phyloP scores from a whole-genome alignment of 2,329 filamentous ascomycete species.

The Verticillium dahliae region DNA sequence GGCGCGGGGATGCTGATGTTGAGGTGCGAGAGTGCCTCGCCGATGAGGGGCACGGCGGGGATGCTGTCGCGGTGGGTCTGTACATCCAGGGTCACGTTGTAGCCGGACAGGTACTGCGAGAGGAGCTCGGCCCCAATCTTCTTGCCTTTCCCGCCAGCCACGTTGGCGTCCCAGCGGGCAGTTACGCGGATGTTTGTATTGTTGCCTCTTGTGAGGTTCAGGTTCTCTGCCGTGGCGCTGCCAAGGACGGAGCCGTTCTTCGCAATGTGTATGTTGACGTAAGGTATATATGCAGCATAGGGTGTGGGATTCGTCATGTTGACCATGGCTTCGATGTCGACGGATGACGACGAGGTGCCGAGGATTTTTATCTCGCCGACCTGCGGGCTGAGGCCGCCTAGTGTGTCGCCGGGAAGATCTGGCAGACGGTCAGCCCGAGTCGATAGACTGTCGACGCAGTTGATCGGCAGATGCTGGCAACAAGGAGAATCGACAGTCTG shows the following conservation, averaged over 20 bases:
- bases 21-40: constrained; percentile 65
- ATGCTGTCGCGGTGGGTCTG: constrained; percentile 66
- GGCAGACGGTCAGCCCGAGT: constrained; percentile 24
- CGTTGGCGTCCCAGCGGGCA: constrained; percentile 68
- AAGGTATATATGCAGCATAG: constrained; percentile 79
- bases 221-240: constrained; percentile 60
- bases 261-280: constrained; percentile 67
- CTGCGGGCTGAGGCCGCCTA: constrained; percentile 49
- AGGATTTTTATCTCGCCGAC: constrained; percentile 66
- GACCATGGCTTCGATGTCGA: constrained; percentile 64
- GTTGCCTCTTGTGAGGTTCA: constrained; percentile 59
- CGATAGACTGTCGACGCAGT: neutral
- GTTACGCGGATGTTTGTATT: constrained; percentile 65
- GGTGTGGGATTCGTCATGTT: constrained; percentile 88
- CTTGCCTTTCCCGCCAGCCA: constrained; percentile 55
- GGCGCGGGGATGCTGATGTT: constrained; percentile 68
- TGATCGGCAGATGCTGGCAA: neutral
- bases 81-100: constrained; percentile 74
- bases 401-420: constrained; percentile 53
- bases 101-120: constrained; percentile 81
- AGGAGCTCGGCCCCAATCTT: constrained; percentile 64
- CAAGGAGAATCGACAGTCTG: constrained; percentile 4
- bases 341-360: constrained; percentile 63
- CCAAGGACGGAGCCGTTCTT: constrained; percentile 70
- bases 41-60: constrained; percentile 65